Evolutionary conservation across 371 early-diverging fungal genomes (phyloP).

Genomic region (Capillidium heterosporum): DNA sequence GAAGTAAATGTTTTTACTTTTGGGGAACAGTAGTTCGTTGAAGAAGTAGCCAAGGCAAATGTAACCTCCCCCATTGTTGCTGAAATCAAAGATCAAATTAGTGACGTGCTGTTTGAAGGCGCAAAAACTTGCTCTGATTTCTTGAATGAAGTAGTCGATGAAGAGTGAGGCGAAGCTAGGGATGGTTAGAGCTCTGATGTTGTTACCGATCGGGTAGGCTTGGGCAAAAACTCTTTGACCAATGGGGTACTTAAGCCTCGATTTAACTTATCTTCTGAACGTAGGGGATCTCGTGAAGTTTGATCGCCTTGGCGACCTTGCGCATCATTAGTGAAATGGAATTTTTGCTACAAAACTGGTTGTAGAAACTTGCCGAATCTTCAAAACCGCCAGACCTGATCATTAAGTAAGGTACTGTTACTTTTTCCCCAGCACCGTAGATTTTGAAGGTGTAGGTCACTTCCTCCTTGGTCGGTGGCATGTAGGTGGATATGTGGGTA

Average conservation of each 20-base stretch:
- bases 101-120: neutral
- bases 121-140: neutral
- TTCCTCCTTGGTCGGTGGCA: neutral
- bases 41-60: neutral
- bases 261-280: neutral
- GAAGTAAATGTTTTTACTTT: neutral
- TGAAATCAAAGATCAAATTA: neutral
- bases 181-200: neutral
- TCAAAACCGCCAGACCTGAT: neutral
- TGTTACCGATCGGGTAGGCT: neutral
- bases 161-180: neutral
- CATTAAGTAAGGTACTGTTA: neutral
- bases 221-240: neutral
- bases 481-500: neutral
- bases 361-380: neutral
- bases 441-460: neutral
- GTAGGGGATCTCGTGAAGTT: neutral
- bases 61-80: neutral
- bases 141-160: neutral
- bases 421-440: neutral
- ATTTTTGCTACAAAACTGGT: neutral
- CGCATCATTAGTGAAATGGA: neutral
- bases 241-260: neutral
- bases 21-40: neutral
- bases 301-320: neutral